phyloP scores from a whole-genome alignment of 2,329 filamentous ascomycete species.

The Stylonectria norvegica region DNA sequence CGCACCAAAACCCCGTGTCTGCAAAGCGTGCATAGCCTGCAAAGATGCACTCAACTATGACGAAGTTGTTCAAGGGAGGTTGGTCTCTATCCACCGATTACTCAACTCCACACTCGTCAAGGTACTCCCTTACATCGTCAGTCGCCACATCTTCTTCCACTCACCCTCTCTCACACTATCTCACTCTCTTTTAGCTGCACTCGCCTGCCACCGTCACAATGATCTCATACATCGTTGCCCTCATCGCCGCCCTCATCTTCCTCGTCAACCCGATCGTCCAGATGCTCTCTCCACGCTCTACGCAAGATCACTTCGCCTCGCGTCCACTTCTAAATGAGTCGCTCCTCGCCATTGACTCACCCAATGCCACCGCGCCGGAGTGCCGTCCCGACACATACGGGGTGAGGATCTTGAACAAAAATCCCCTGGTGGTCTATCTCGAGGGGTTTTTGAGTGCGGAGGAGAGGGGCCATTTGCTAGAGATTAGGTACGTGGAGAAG shows the following conservation, averaged over 20 bases:
- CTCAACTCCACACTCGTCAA: not conserved
- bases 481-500: slow-evolving; percentile 43
- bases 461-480: slow-evolving; percentile 46
- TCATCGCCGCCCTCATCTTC: slow-evolving; percentile 42
- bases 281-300: slow-evolving; percentile 31
- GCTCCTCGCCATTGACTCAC: slow-evolving; percentile 46
- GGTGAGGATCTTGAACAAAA: slow-evolving; percentile 46
- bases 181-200: too few species aligned
- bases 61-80: too few species aligned
- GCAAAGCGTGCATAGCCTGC: too few species aligned
- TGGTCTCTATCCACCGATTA: not conserved
- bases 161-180: too few species aligned
- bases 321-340: slow-evolving; percentile 49
- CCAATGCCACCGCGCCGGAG: slow-evolving; percentile 33
- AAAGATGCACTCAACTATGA: too few species aligned
- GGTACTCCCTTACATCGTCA: not conserved
- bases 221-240: slow-evolving; percentile 44
- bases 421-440: slow-evolving; percentile 52
- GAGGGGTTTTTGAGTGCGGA: slow-evolving; percentile 46
- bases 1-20: too few species aligned
- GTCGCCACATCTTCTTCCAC: too few species aligned
- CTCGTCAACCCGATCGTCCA: slow-evolving; percentile 43
- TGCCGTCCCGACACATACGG: slow-evolving; percentile 43
- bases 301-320: slow-evolving; percentile 20
- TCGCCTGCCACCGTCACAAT: slow-evolving; percentile 26